Base-by-base conservation (phyloP, 305 asterid species). In the Rubia tinctorum region DNA sequence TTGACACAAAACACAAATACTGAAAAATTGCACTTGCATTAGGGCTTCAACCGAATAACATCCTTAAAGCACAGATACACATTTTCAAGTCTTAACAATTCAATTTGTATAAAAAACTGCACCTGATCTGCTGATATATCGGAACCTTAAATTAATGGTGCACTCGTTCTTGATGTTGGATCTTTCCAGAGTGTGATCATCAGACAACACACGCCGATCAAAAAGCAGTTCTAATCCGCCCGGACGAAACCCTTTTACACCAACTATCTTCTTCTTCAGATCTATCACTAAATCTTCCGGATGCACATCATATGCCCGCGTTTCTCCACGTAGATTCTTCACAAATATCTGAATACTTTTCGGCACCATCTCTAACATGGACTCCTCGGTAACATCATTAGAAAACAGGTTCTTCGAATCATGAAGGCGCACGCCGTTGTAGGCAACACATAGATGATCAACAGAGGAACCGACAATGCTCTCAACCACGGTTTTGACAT, bases 401-500 rank as follows among this genome's bases (percentile, higher is more conserved):
- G 11, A 55, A 56, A 20, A 27, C 18, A 81, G 39, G n/a, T 25
- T 63, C 78, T 63, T 39, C n/a, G 60, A 64, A 56, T 27, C 58
- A 11, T 76, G 30, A 67, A 1, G 66, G 42, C 30, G 2, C 30
- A 27, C 30, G 30, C 30, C 30, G 2, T 27, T 27, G 30, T 27
- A 2, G 2, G 2, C 30, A 27, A 27, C 1, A 2, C 1, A 27
- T 27, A 27, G 30, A 27, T 27, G 1, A 2, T 27, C 30, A 27
- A 27, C 30, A 1, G 30, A 2, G 30, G 30, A 1, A 1, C 79
- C 73, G 59, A n/a, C 58, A 47, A 42, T 70, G 51, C 84, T 80
- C 76, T 77, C 84, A n/a, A 74, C 62, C 43, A 77, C 17, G 10
- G 66, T 34, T 74, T 74, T 77, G 58, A 77, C 56, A 20, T 80